Evolutionary conservation across 2,329 filamentous ascomycete genomes (phyloP), one percentile per base, ranked within the genome.

Genomic region (Penicillium sp.): DNA sequence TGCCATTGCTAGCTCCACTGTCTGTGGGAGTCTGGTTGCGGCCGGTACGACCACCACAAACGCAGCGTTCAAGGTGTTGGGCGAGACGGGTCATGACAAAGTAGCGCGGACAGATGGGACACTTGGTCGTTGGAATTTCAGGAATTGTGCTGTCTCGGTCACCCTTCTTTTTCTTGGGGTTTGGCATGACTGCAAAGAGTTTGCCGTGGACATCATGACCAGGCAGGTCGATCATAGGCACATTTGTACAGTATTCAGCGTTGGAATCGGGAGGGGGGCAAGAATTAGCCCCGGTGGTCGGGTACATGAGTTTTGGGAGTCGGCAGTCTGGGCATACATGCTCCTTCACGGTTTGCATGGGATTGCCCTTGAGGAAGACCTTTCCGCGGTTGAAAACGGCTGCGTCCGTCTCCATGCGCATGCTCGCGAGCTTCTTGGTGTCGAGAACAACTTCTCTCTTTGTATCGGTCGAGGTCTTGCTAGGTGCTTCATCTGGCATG

Each of bases 191-290:
- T 6, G 74, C 72, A 54, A 76, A 77, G 18, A 71, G 69, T 52
- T 76, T 85, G 59, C 83, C 84, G 66, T 86, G 85, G 50, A 86
- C 83, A 64, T 87, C 84, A 66, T 85, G 81, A 37, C 83, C 83
- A 14, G 81, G 77, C 57, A 80, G 73, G 55, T 78, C 79, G 44
- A 84, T 80, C 75, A 83, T 81, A 5, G 84, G 84, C 56, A 82
- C 81, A 47, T 81, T 79, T 66, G 81, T 80, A 72, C 84, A 87
- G 70, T 86, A 87, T 63, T 82, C 78, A 42, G 73, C 74, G 51
- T 76, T 73, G 1, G 82, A 79, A 65, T 81, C 77, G 48, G 81
- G 80, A 18, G 73, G 71, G 39, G 74, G 71, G 57, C 74, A 71
- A 55, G 80, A 77, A 22, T 81, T 80, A 53, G 76, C 74, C 22